Base-by-base conservation (phyloP, 2,329 filamentous ascomycete genomes). In the Botrytis hyacinthi region DNA sequence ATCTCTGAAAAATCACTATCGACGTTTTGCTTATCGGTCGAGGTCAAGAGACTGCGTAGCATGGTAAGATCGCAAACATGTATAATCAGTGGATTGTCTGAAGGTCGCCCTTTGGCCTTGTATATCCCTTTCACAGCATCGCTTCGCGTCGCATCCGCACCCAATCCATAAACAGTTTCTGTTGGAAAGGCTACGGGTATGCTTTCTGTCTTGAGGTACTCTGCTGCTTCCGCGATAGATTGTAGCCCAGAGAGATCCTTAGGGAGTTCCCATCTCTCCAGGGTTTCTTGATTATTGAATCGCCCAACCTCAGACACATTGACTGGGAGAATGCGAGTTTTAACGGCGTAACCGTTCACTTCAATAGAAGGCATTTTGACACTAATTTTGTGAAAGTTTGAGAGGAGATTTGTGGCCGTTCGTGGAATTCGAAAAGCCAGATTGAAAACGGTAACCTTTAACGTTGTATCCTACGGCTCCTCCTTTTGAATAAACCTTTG, bases 81-180 rank as follows among this genome's bases (percentile, higher is more conserved):
- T 37, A 98, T 91, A 78, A 99, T 99, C 74, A 99, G 88, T 29
- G 96, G 96, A 81, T 99, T 99, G 81, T 99, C 96, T 10, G 92
- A 92, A 5, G 96, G 96, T 72, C 96, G 86, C 73, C 94, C 92
- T 84, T 99, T 99, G 70, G 93, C 94, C 35, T 89, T 87, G 82
- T 96, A 99, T 77, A 99, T 99, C n/a, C 94, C 95, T 80, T 88
- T 90, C 10, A 98, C 95, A 2, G 95, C 92, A 37, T 85, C 86
- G 79, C 91, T 94, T 78, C 94, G 89, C 40, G 95, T 98, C 18
- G 96, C 96, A 84, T 98, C 96, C 22, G 96, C 96, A n/a, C 94
- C 96, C 12, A 99, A 87, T 0, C 96, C 96, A 81, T 99, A 99
- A 0, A 99, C 96, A 0, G 96, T 99, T 84, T 99, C 96, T 0